A percentile compares a stretch with the other conserved stretches of the same genome.
Evolutionary conservation across 176 grass and related monocot genomes (phyloP).

Genomic region (Carex scoparia): DNA sequence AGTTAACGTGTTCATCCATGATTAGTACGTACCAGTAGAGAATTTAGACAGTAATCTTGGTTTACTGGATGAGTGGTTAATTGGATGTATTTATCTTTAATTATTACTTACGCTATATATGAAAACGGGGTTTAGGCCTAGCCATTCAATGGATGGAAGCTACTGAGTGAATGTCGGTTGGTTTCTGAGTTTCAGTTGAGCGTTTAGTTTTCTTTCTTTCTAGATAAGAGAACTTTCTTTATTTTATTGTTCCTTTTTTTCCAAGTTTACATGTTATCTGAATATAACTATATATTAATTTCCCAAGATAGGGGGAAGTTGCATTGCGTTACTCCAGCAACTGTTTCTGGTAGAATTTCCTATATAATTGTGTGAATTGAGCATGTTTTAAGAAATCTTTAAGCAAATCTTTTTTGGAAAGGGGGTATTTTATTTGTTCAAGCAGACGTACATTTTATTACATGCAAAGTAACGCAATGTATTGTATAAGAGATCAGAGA

Average conservation of each 20-base stretch:
- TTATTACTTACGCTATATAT: background rate
- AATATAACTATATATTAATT: too few relatives aligned
- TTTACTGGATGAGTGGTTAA: background rate
- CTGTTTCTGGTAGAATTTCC: background rate
- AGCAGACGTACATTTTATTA: background rate
- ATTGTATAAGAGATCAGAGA: background rate
- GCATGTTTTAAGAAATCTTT: background rate
- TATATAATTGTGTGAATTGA: background rate
- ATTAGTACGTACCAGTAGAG: background rate
- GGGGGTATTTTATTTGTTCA: too few relatives aligned
- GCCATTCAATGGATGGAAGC: background rate
- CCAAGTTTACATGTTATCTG: too few relatives aligned
- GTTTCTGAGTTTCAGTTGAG: background rate
- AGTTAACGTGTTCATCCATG: slow-evolving; percentile 1
- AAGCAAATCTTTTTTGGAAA: background rate
- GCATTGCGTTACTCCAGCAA: background rate
- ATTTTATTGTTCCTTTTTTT: too few relatives aligned
- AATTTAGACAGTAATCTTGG: background rate
- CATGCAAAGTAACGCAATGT: background rate
- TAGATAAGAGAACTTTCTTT: background rate
- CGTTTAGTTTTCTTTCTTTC: background rate
- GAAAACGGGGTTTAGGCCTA: background rate
- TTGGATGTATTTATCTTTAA: background rate
- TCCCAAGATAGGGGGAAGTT: background rate
- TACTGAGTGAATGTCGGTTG: background rate